These are phyloP conservation scores for Penicillium verrucosum DNA, from an alignment of 2,329 filamentous ascomycete species.

Conservation along the genomic window DNA sequence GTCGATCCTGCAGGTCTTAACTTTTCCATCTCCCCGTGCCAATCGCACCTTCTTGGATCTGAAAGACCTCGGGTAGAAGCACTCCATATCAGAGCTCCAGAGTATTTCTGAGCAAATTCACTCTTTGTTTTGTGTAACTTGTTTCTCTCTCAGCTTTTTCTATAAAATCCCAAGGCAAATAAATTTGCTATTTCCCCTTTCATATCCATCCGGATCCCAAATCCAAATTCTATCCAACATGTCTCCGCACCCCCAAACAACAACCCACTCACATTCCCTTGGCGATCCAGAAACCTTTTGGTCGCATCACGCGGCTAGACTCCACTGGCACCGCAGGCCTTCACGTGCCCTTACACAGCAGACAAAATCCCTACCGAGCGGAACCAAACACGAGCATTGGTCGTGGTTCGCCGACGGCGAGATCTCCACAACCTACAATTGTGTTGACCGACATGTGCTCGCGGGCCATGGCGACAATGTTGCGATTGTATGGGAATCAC, in stretches of 20 bases:
- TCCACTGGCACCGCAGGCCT: constrained; percentile 79
- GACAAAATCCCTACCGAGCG: constrained; percentile 60
- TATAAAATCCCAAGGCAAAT: neutral
- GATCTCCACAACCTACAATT: constrained; percentile 90
- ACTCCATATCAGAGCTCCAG: neutral
- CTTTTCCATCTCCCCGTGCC: constrained; percentile 2
- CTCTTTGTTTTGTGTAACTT: neutral
- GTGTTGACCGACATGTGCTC: constrained; percentile 81
- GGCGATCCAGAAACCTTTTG: constrained; percentile 71
- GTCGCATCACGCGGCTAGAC: constrained; percentile 67
- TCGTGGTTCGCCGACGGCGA: constrained; percentile 86
- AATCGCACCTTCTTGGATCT: neutral
- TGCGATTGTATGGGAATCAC: constrained; percentile 84
- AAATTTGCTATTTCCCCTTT: neutral
- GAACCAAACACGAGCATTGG: constrained; percentile 71
- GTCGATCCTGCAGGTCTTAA: neutral
- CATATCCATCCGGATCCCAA: neutral
- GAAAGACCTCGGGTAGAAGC: neutral
- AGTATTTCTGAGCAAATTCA: neutral
- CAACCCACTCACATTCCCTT: constrained; percentile 58
- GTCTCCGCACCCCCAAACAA: constrained; percentile 45
- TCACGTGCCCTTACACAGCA: constrained; percentile 57
- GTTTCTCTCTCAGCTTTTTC: neutral
- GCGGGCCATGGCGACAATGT: constrained; percentile 69
- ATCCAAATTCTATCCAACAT: neutral